Percentiles rank a stretch among this genome's conserved stretches.
Conservation (phyloP, 495 filamentous ascomycete species). For the Hyaloscypha variabilis region DNA sequence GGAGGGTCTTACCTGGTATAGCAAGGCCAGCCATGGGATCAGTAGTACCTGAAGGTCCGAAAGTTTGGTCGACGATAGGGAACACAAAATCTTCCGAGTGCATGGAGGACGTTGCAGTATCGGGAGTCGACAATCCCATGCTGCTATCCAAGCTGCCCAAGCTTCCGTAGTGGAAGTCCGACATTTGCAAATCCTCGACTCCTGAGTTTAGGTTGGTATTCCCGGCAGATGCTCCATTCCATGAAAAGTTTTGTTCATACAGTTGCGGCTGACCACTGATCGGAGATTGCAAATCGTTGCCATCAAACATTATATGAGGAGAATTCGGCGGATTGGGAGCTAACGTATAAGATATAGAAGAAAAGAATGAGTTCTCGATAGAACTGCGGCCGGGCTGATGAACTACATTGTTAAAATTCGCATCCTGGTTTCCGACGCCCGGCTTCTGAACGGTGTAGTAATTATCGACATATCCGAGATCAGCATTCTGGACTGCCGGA, state of each 20-base stretch:
- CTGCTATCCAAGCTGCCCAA: conserved; percentile 17
- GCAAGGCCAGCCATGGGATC: conserved; percentile 10
- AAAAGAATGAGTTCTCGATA: conserved; percentile 5
- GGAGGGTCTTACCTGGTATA: conserved; percentile 11
- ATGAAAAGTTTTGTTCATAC: conserved; percentile 12
- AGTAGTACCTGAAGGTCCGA: neutral
- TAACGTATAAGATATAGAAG: conserved; percentile 25
- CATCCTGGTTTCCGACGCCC: neutral
- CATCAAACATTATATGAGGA: conserved; percentile 9
- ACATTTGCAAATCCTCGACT: conserved; percentile 9
- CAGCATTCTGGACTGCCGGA: neutral
- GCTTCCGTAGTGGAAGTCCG: conserved; percentile 17
- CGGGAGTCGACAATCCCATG: conserved; percentile 17
- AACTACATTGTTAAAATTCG: conserved; percentile 10
- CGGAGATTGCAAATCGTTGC: conserved; percentile 8
- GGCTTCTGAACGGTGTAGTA: neutral
- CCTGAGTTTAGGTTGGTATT: neutral
- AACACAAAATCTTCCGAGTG: conserved; percentile 15
- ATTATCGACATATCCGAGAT: conserved; percentile 12
- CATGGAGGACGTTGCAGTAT: conserved; percentile 11
- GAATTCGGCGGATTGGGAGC: conserved; percentile 12
- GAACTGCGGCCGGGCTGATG: neutral
- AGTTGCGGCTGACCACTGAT: conserved; percentile 8
- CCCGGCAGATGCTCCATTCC: conserved; percentile 1
- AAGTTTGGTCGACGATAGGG: neutral